These are phyloP conservation scores for Acorus gramineus DNA, from an alignment of 106 monocot genomes.

Conservation along the genomic window DNA sequence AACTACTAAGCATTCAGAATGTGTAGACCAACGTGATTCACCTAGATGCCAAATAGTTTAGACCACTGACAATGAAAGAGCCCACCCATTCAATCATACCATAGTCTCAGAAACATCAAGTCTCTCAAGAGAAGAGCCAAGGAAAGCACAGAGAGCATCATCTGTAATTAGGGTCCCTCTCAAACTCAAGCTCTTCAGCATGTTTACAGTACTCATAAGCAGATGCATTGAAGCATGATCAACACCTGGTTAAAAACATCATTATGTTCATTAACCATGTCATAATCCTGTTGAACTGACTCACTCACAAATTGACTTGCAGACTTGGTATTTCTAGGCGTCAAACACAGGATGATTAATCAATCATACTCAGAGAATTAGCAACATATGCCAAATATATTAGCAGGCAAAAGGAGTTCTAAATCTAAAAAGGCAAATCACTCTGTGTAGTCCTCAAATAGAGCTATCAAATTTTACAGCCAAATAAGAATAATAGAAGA, in stretches of 20 bases:
- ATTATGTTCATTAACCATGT: too few relatives aligned
- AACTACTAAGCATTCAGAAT: too few relatives aligned
- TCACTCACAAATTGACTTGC: too few relatives aligned
- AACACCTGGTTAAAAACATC: conserved; percentile 25
- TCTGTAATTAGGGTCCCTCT: conserved; percentile 40
- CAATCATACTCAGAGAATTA: too few relatives aligned
- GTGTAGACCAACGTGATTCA: too few relatives aligned
- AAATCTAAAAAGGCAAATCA: too few relatives aligned
- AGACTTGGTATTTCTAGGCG: too few relatives aligned
- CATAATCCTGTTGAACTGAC: too few relatives aligned
- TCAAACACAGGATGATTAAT: too few relatives aligned
- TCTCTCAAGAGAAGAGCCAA: conserved; percentile 36
- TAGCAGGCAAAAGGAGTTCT: too few relatives aligned
- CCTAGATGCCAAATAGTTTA: background rate
- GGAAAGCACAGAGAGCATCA: conserved; percentile 46
- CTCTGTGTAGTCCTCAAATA: background rate
- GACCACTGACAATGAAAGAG: background rate
- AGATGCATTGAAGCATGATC: conserved; percentile 37
- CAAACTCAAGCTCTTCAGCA: conserved; percentile 37
- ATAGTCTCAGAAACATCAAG: conserved; percentile 73
- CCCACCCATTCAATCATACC: conserved; percentile 23
- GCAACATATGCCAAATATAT: too few relatives aligned
- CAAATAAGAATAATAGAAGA: background rate
- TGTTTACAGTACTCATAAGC: conserved; percentile 40
- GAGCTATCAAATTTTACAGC: background rate